Evolutionary conservation across 768 basidiomycete species (phyloP).

Genomic region (Mycena latifolia): DNA sequence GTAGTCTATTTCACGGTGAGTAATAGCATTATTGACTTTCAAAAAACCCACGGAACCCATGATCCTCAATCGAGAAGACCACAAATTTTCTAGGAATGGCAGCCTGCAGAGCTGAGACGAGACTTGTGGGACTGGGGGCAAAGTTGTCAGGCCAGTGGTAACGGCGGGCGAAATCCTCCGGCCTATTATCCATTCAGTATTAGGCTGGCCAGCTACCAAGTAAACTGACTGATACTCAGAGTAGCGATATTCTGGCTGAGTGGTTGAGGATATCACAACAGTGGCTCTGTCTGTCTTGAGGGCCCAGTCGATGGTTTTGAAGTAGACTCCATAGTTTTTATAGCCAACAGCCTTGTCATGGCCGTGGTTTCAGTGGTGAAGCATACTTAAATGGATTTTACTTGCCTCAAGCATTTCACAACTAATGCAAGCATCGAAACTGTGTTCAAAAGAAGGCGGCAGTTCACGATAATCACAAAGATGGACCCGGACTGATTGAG

Average conservation of each 20-base stretch:
- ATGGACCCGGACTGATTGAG: slow-evolving; percentile 83
- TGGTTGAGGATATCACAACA: slow-evolving; percentile 75
- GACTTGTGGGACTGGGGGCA: slow-evolving; percentile 83
- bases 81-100: too few species aligned
- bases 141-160: slow-evolving; percentile 94
- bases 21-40: not conserved
- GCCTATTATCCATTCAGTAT: slow-evolving; percentile 48
- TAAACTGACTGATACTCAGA: slow-evolving; percentile 75
- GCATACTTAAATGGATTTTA: too few species aligned
- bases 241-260: slow-evolving; percentile 78
- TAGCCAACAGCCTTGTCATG: slow-evolving; percentile 64
- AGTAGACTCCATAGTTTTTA: slow-evolving; percentile 76
- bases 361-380: slow-evolving; percentile 53
- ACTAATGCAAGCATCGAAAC: slow-evolving; percentile 83
- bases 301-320: slow-evolving; percentile 80
- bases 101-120: slow-evolving; percentile 82
- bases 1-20: slow-evolving; percentile 65
- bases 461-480: slow-evolving; percentile 93
- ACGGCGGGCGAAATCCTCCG: slow-evolving; percentile 87
- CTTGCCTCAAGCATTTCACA: slow-evolving; percentile 85
- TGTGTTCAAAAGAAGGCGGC: slow-evolving; percentile 81
- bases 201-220: too few species aligned
- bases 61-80: too few species aligned
- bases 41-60: slow-evolving; percentile 74
- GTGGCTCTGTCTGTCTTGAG: slow-evolving; percentile 77